A percentile compares a stretch with the other conserved stretches of the same genome.
phyloP scores from a whole-genome alignment of 2,329 filamentous ascomycete genomes.

The Ceratocystis ficicola region DNA sequence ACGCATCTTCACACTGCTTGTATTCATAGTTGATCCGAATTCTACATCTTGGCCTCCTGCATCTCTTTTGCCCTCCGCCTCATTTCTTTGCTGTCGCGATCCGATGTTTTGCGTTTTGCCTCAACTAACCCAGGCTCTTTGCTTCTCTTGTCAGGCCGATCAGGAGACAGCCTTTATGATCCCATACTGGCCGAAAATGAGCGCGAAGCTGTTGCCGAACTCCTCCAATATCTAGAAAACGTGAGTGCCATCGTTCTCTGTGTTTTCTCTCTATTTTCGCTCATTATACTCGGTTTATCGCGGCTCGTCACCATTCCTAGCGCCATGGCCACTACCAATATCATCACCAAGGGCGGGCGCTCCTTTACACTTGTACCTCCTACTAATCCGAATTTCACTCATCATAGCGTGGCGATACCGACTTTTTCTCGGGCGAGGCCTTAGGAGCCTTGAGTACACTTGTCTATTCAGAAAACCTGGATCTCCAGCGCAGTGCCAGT shows the following conservation, averaged over 20 bases:
- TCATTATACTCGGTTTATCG: conserved; percentile 6
- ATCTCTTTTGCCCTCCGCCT: not conserved
- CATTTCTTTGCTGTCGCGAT: not conserved
- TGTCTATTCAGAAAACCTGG: conserved; percentile 97
- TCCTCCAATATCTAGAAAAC: conserved; percentile 92
- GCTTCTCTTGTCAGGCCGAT: conserved; percentile 43
- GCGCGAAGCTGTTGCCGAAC: conserved; percentile 88
- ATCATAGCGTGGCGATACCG: conserved; percentile 76
- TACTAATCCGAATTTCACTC: not conserved
- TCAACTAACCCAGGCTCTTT: not conserved
- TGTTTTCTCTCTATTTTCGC: not conserved
- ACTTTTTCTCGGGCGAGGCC: conserved; percentile 95
- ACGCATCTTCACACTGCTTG: not conserved
- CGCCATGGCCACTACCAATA: too few species aligned
- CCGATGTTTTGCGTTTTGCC: not conserved
- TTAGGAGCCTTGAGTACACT: conserved; percentile 87
- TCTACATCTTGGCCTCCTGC: not conserved
- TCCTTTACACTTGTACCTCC: too few species aligned
- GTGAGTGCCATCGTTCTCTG: conserved; percentile 40
- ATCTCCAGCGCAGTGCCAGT: conserved; percentile 91
- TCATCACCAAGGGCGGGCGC: too few species aligned
- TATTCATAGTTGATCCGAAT: not conserved
- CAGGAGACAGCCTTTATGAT: conserved; percentile 72
- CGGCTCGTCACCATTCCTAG: not conserved
- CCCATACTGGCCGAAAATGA: conserved; percentile 89